Evolutionary conservation across 306 rosid species (phyloP).

Genomic region (Purshia tridentata): DNA sequence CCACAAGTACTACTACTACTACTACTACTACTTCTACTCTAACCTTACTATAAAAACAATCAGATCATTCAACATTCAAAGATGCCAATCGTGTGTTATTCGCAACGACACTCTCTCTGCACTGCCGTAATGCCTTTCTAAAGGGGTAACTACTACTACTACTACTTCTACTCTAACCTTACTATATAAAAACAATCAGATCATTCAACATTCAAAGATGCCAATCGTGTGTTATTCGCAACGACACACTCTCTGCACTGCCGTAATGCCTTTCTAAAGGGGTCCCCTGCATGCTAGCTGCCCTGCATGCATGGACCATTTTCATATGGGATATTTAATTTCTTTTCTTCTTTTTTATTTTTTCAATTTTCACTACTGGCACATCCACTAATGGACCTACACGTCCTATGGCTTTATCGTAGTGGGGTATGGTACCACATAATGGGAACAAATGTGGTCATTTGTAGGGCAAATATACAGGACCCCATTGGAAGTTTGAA

Average conservation of each 20-base stretch:
- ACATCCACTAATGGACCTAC: conserved; percentile 29
- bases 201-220: conserved; percentile 48
- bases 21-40: no score
- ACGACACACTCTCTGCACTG: conserved; percentile 29
- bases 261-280: conserved; percentile 47
- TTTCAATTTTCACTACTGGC: not conserved
- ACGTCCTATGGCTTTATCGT: conserved; percentile 20
- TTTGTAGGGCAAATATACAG: conserved; percentile 32
- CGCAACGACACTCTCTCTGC: conserved; percentile 10
- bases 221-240: conserved; percentile 41
- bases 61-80: conserved; percentile 37
- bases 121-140: conserved; percentile 52
- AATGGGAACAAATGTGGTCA: conserved; percentile 42
- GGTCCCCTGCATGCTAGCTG: conserved; percentile 41
- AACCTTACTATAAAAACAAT: not conserved
- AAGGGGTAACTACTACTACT: no score
- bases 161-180: no score
- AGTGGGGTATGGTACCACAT: conserved; percentile 32
- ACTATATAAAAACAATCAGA: conserved; percentile 3
- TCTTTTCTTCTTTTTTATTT: not conserved
- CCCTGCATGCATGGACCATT: conserved; percentile 46
- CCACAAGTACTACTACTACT: conserved; percentile 16
- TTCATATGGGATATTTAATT: not conserved
- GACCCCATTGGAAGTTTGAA: conserved; percentile 15
- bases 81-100: conserved; percentile 53